Evolutionary conservation across 2,329 filamentous ascomycete genomes (phyloP).

Genomic region (Myriosclerotinia duriaeana): DNA sequence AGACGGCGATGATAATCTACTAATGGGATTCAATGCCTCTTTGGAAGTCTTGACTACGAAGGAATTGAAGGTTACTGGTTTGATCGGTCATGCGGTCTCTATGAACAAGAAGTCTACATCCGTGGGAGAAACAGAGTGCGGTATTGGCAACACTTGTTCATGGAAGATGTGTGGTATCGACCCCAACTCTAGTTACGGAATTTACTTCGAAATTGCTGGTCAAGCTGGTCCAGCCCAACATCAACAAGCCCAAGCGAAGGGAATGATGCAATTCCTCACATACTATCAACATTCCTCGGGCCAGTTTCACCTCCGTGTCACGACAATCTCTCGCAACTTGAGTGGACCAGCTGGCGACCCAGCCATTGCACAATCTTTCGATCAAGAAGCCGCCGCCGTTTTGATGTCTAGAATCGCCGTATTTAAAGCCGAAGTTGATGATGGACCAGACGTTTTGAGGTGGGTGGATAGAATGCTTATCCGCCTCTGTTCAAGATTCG

Average conservation of each 20-base stretch:
- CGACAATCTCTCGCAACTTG: constrained; percentile 85
- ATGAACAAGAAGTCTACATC: constrained; percentile 97
- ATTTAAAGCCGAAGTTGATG: constrained; percentile 97
- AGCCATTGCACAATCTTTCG: constrained; percentile 93
- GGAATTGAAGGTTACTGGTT: constrained; percentile 93
- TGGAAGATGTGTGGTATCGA: constrained; percentile 99
- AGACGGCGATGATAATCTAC: constrained; percentile 86
- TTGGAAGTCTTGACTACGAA: constrained; percentile 96
- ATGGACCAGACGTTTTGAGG: constrained; percentile 94
- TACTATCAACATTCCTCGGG: constrained; percentile 98
- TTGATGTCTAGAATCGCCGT: constrained; percentile 99
- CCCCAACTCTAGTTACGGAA: constrained; percentile 85
- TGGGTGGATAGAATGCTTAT: constrained; percentile 99
- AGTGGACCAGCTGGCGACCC: constrained; percentile 94
- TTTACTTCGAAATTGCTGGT: constrained; percentile 97
- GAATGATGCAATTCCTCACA: constrained; percentile 96
- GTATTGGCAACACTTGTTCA: constrained; percentile 96
- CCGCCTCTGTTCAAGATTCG: constrained; percentile 90
- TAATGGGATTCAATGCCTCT: constrained; percentile 98
- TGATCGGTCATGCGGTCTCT: constrained; percentile 95
- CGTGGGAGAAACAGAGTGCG: constrained; percentile 96
- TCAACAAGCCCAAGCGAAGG: constrained; percentile 84
- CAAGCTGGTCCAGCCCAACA: constrained; percentile 84
- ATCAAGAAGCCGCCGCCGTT: constrained; percentile 95
- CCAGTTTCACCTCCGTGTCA: constrained; percentile 93